Percentiles rank a stretch among this genome's conserved stretches.
Conservation (phyloP, 2,329 filamentous ascomycete species). For the Dactylellina haptotyla region DNA sequence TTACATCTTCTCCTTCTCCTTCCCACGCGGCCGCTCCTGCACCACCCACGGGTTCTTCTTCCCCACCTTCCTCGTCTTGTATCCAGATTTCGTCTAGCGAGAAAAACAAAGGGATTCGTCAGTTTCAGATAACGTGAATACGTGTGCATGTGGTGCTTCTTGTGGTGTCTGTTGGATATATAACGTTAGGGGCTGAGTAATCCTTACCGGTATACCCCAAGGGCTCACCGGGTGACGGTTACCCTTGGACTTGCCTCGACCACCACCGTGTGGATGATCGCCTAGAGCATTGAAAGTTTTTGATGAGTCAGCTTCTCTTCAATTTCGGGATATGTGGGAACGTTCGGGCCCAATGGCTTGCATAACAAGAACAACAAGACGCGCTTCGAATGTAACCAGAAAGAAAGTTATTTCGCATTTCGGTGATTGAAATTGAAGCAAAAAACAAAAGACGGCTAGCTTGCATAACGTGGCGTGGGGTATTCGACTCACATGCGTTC, state of each 20-base stretch:
- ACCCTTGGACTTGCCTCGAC: slow-evolving; percentile 99
- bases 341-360: neutral
- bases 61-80: slow-evolving; percentile 57
- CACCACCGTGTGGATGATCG: slow-evolving; percentile 98
- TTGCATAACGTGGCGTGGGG: neutral
- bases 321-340: neutral
- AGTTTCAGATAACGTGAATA: slow-evolving; percentile 41
- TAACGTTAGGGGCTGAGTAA: slow-evolving; percentile 26
- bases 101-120: slow-evolving; percentile 19
- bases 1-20: slow-evolving; percentile 51
- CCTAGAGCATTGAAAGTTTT: slow-evolving; percentile 65
- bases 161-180: neutral
- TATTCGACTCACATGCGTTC: slow-evolving; percentile 85
- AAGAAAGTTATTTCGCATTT: no score
- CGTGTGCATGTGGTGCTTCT: slow-evolving; percentile 9
- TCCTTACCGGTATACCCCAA: slow-evolving; percentile 91
- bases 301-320: slow-evolving; percentile 46
- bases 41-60: slow-evolving; percentile 53
- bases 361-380: no score
- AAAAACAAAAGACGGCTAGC: neutral
- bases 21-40: slow-evolving; percentile 46
- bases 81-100: slow-evolving; percentile 66
- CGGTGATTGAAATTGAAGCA: neutral
- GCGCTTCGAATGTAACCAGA: no score
- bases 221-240: slow-evolving; percentile 93